A percentile compares a stretch with the other conserved stretches of the same genome.
Evolutionary conservation across 2,329 filamentous ascomycete species (phyloP).

Genomic region (Talaromyces sp.): DNA sequence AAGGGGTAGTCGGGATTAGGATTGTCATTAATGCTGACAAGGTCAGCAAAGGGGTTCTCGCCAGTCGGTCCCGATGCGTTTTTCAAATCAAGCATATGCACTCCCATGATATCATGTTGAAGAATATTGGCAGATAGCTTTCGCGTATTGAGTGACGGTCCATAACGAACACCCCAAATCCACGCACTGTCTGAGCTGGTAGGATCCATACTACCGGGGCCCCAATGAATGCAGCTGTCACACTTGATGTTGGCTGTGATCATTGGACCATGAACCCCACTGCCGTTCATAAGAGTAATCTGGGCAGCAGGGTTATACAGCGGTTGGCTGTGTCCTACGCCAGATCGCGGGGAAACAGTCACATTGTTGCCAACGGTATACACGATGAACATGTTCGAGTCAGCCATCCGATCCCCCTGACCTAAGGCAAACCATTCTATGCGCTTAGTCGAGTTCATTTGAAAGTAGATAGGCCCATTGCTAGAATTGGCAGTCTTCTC

Average conservation of each 20-base stretch:
- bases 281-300: slow-evolving; percentile 61
- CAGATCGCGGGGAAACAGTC: slow-evolving; percentile 60
- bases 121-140: slow-evolving; percentile 20
- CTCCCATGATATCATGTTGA: slow-evolving; percentile 29
- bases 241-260: slow-evolving; percentile 63
- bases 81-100: slow-evolving; percentile 22
- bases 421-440: slow-evolving; percentile 61
- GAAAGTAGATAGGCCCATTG: slow-evolving; percentile 61
- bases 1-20: slow-evolving; percentile 4
- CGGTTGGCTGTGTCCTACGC: slow-evolving; percentile 54
- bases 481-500: slow-evolving; percentile 53
- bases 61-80: slow-evolving; percentile 20
- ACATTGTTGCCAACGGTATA: slow-evolving; percentile 60
- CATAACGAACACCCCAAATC: slow-evolving; percentile 33
- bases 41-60: slow-evolving; percentile 27
- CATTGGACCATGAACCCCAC: slow-evolving; percentile 54
- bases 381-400: slow-evolving; percentile 62
- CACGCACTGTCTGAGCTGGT: slow-evolving; percentile 26
- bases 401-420: slow-evolving; percentile 57
- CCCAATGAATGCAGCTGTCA: slow-evolving; percentile 31
- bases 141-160: slow-evolving; percentile 23
- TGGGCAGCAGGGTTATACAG: slow-evolving; percentile 47
- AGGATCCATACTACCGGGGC: slow-evolving; percentile 17
- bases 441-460: slow-evolving; percentile 56
- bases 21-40: slow-evolving; percentile 3